phyloP scores from a whole-genome alignment of 345 rosid species.

The Luvunga scandens region DNA sequence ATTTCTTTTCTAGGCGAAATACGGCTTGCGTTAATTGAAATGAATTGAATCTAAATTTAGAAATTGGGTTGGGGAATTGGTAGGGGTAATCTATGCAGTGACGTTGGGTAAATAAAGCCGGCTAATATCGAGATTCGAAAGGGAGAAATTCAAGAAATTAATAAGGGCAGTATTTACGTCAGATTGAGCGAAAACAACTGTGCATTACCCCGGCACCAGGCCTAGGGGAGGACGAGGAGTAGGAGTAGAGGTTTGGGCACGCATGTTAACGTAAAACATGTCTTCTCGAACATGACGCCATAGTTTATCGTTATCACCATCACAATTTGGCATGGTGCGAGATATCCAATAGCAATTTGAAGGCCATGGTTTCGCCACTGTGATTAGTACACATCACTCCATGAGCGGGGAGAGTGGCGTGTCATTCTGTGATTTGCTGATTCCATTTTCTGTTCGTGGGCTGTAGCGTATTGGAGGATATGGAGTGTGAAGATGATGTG shows the following conservation, averaged over 20 bases:
- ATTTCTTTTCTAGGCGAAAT: too few relatives aligned
- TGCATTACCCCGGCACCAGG: neutral
- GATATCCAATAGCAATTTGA: neutral
- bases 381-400: neutral
- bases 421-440: neutral
- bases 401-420: neutral
- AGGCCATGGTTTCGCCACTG: neutral
- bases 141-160: neutral
- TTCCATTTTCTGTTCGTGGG: neutral
- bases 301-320: neutral
- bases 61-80: neutral
- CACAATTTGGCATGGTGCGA: neutral
- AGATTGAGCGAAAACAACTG: neutral
- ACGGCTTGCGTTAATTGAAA: neutral
- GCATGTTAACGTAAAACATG: constrained; percentile 20
- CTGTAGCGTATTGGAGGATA: neutral
- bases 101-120: neutral
- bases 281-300: neutral
- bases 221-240: too few relatives aligned
- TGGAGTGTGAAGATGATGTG: too few relatives aligned
- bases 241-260: constrained; percentile 9
- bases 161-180: neutral
- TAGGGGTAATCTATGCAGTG: neutral
- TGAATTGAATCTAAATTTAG: neutral
- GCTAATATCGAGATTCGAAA: neutral